Evolutionary conservation across 305 asterid genomes (phyloP).

Genomic region (Fraxinus dipetala): DNA sequence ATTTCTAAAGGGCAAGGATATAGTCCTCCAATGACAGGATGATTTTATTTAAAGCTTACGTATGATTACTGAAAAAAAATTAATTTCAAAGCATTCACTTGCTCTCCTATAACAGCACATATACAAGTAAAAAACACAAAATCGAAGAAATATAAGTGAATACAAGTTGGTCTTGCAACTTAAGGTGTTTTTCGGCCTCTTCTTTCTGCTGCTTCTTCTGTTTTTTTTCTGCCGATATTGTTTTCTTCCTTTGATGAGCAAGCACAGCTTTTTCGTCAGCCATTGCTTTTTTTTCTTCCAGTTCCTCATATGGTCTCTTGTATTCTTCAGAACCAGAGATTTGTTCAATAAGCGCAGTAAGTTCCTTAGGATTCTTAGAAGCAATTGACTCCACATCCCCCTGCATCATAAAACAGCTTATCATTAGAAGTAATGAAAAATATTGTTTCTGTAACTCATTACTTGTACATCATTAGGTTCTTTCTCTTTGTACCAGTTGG

Average conservation of each 20-base stretch:
- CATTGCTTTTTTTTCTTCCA: conserved; percentile 80
- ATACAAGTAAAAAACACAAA: conserved; percentile 6
- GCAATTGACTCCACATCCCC: conserved; percentile 99
- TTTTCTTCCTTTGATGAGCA: conserved; percentile 91
- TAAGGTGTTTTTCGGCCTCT: conserved; percentile 96
- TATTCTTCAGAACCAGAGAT: conserved; percentile 95
- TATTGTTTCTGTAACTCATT: conserved; percentile 10
- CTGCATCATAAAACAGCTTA: conserved; percentile 37
- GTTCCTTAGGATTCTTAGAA: conserved; percentile 89
- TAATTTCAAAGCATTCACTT: conserved; percentile 13
- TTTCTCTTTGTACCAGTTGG: conserved; percentile 2
- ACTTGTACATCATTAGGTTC: not conserved
- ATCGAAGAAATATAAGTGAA: conserved; percentile 5
- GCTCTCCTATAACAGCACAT: conserved; percentile 15
- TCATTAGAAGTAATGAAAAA: conserved; percentile 3
- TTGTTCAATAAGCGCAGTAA: conserved; percentile 82
- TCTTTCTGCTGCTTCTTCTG: conserved; percentile 98
- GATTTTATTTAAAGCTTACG: not conserved
- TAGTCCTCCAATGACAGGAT: conserved; percentile 3
- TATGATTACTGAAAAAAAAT: conserved; percentile 2
- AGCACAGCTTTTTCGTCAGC: conserved; percentile 96
- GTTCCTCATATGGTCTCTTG: conserved; percentile 77
- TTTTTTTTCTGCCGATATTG: conserved; percentile 76
- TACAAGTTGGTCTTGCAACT: conserved; percentile 90
- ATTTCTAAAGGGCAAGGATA: not conserved